Conservation (phyloP, 305 asterid genomes). For the Solanum chacoense region DNA sequence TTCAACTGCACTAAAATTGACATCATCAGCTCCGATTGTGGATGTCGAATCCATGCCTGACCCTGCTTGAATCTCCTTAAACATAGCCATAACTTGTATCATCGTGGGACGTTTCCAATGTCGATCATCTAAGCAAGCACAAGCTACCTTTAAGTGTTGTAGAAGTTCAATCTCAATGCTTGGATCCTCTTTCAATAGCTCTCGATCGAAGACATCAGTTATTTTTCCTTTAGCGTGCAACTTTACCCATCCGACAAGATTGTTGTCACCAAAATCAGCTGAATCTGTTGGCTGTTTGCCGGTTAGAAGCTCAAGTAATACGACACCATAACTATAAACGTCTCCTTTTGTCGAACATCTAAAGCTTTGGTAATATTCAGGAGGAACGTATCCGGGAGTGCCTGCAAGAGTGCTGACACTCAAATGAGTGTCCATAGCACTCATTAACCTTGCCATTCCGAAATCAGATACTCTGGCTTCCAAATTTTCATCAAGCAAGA, state of each 20-base stretch:
- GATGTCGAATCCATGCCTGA: constrained; percentile 60
- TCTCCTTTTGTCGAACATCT: constrained; percentile 82
- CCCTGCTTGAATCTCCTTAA: constrained; percentile 82
- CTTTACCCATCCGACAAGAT: constrained; percentile 92
- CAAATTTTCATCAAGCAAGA: constrained; percentile 65
- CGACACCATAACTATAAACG: constrained; percentile 94
- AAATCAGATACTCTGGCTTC: constrained; percentile 95
- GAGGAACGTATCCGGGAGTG: constrained; percentile 95
- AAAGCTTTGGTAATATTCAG: constrained; percentile 86
- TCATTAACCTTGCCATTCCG: constrained; percentile 93
- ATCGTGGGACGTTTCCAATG: constrained; percentile 76
- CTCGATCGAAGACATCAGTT: constrained; percentile 63
- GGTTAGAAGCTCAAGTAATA: constrained; percentile 74
- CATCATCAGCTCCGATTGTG: constrained; percentile 38
- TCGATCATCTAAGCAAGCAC: constrained; percentile 77
- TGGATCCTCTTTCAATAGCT: constrained; percentile 58
- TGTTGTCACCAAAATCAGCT: constrained; percentile 82
- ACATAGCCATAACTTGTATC: constrained; percentile 80
- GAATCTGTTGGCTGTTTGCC: constrained; percentile 86
- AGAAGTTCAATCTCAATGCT: constrained; percentile 61
- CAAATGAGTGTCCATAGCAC: constrained; percentile 82
- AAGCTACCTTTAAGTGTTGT: constrained; percentile 65
- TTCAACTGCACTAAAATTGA: constrained; percentile 29
- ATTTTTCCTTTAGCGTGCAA: constrained; percentile 50
- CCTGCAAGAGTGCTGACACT: constrained; percentile 95